phyloP scores from a whole-genome alignment of 306 rosid genomes.

The Cicer yamashitae region DNA sequence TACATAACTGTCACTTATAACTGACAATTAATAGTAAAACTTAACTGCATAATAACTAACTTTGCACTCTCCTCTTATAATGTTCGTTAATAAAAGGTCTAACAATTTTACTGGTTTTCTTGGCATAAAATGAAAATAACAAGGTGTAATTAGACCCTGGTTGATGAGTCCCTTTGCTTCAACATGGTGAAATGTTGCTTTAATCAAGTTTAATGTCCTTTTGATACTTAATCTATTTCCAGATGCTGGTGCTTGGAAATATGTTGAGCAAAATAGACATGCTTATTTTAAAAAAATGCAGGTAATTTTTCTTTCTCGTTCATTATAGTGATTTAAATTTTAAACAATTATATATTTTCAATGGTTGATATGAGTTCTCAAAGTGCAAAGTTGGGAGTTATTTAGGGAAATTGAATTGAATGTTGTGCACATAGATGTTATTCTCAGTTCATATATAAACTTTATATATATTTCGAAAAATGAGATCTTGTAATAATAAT shows the following conservation, averaged over 20 bases:
- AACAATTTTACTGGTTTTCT: background rate
- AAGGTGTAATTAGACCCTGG: background rate
- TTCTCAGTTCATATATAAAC: slow-evolving; percentile 1
- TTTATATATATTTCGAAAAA: background rate
- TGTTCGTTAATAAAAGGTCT: background rate
- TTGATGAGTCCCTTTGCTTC: background rate
- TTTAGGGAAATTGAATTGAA: slow-evolving; percentile 35
- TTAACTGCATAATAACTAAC: background rate
- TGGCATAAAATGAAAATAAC: background rate
- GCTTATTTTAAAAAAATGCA: slow-evolving; percentile 94
- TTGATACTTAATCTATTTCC: slow-evolving; percentile 48
- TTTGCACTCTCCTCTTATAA: background rate
- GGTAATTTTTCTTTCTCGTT: slow-evolving; percentile 52
- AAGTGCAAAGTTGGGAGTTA: slow-evolving; percentile 21
- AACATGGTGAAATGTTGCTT: background rate
- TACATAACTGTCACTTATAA: background rate
- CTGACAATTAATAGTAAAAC: background rate
- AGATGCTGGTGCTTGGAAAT: slow-evolving; percentile 94
- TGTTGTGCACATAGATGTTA: slow-evolving; percentile 1
- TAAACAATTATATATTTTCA: slow-evolving; percentile 9
- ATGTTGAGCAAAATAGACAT: slow-evolving; percentile 78
- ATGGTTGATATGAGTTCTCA: slow-evolving; percentile 5
- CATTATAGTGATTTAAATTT: background rate
- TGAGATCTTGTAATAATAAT: slow-evolving; percentile 7
- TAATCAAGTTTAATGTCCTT: background rate